Percentiles rank a stretch among this genome's conserved stretches.
These are phyloP conservation scores for Trichosporon ovoides DNA, from an alignment of 1,284 basidiomycete genomes.

Conservation along the genomic window DNA sequence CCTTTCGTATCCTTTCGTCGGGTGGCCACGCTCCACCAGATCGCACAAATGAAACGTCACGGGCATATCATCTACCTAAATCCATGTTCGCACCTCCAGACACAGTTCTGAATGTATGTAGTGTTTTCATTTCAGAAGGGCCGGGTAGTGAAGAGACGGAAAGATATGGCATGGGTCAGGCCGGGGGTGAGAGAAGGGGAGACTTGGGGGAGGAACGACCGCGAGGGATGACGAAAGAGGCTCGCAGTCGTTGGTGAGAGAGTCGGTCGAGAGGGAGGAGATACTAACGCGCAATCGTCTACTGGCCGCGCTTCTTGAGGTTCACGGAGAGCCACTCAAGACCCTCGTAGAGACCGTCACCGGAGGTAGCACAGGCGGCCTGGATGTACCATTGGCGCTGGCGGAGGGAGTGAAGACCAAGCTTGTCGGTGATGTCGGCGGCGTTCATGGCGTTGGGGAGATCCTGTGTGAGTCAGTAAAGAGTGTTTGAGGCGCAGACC, in stretches of 20 bases:
- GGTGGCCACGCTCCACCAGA: too few species aligned
- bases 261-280: slow-evolving; percentile 8
- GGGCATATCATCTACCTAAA: slow-evolving; percentile 18
- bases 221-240: slow-evolving; percentile 5
- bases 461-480: slow-evolving; percentile 54
- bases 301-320: slow-evolving; percentile 48
- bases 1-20: too few species aligned
- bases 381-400: slow-evolving; percentile 99
- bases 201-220: background rate
- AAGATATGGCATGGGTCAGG: slow-evolving; percentile 13
- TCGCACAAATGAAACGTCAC: slow-evolving; percentile 10
- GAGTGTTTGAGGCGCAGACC: background rate
- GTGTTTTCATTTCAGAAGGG: slow-evolving; percentile 18
- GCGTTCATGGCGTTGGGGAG: slow-evolving; percentile 99
- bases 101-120: slow-evolving; percentile 15
- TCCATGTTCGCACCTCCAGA: slow-evolving; percentile 6
- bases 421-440: slow-evolving; percentile 99
- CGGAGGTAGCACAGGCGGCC: slow-evolving; percentile 97
- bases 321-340: slow-evolving; percentile 70
- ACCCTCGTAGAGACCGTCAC: slow-evolving; percentile 98
- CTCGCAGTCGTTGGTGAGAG: slow-evolving; percentile 3
- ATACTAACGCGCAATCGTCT: slow-evolving; percentile 10
- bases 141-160: slow-evolving; percentile 11
- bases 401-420: slow-evolving; percentile 93
- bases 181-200: slow-evolving; percentile 8